These are phyloP conservation scores for Apodospora peruviana DNA, from an alignment of 495 filamentous ascomycete species.

Conservation along the genomic window DNA sequence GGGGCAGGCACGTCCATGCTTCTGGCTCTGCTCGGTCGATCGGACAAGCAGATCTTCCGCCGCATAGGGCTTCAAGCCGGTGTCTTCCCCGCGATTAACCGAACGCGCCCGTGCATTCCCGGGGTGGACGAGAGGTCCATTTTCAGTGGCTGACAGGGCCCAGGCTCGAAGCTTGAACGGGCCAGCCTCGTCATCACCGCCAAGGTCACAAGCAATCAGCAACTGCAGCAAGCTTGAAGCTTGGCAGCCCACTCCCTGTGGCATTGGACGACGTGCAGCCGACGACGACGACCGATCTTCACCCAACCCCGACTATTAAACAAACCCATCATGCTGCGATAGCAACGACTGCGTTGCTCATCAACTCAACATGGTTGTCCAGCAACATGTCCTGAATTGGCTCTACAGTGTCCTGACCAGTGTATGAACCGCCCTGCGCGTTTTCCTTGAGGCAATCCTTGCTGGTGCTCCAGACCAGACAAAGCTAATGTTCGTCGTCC, in stretches of 20 bases:
- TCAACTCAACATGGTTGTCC: slow-evolving; percentile 62
- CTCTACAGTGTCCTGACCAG: slow-evolving; percentile 84
- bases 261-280: not conserved
- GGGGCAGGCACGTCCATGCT: no score
- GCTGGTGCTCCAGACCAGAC: not conserved
- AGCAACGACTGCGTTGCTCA: slow-evolving; percentile 4
- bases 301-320: no score
- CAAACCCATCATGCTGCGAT: slow-evolving; percentile 11
- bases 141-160: not conserved
- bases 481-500: slow-evolving; percentile 1
- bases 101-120: not conserved
- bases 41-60: not conserved
- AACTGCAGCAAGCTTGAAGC: no score
- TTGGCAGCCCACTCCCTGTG: not conserved
- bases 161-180: not conserved
- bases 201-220: slow-evolving; percentile 2
- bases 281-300: not conserved
- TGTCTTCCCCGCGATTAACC: not conserved
- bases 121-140: not conserved
- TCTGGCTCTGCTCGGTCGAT: not conserved
- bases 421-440: slow-evolving; percentile 41
- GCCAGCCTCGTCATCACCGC: slow-evolving; percentile 10
- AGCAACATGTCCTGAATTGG: slow-evolving; percentile 89
- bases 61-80: not conserved
- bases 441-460: not conserved